Evolutionary conservation across 306 rosid species (phyloP).

Genomic region (Vigna radiata): DNA sequence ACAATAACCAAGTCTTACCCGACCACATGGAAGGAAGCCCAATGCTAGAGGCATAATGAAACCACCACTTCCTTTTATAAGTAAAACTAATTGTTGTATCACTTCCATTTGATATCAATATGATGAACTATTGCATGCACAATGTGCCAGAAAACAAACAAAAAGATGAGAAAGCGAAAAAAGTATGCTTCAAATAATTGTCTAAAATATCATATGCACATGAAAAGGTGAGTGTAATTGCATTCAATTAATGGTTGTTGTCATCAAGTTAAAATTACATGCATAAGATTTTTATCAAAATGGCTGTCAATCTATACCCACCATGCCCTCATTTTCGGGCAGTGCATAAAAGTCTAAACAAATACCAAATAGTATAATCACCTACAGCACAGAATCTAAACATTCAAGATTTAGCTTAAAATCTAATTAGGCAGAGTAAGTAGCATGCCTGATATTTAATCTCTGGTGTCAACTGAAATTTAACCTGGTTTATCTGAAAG

Average conservation of each 20-base stretch:
- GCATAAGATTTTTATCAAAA: conserved; percentile 4
- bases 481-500: conserved; percentile 88
- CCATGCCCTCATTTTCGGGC: background rate
- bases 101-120: conserved; percentile 4
- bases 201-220: background rate
- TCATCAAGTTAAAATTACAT: background rate
- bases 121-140: conserved; percentile 8
- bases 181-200: conserved; percentile 11
- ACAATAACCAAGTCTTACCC: background rate
- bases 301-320: background rate
- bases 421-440: conserved; percentile 37
- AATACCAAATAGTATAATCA: conserved; percentile 18
- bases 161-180: conserved; percentile 8
- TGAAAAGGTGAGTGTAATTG: background rate
- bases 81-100: background rate
- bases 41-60: background rate
- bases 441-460: conserved; percentile 85
- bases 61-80: background rate
- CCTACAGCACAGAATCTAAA: conserved; percentile 11
- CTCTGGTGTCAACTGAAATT: conserved; percentile 93
- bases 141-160: background rate
- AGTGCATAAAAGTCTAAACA: conserved; percentile 22
- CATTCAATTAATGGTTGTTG: background rate
- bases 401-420: conserved; percentile 21
- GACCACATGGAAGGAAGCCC: conserved; percentile 15